Conservation (phyloP, 2,329 filamentous ascomycete genomes). For the Myriosclerotinia curreyana region DNA sequence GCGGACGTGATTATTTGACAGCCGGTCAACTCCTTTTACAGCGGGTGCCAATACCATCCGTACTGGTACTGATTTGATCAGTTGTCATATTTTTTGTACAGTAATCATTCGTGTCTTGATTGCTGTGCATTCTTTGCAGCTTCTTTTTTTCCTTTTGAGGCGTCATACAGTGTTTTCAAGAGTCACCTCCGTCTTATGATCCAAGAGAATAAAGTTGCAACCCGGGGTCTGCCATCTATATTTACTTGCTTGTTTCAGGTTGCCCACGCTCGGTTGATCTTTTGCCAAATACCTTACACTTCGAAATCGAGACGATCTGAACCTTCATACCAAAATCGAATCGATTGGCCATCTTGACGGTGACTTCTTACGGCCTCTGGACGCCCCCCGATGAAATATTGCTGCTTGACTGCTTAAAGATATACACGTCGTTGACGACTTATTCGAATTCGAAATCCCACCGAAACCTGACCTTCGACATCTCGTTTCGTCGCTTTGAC, state of each 20-base stretch:
- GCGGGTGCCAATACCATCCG: neutral
- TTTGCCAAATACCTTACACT: slow-evolving; percentile 16
- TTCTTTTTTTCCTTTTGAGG: slow-evolving; percentile 5
- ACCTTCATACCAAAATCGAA: neutral
- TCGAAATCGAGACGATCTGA: slow-evolving; percentile 16
- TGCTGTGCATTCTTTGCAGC: slow-evolving; percentile 14
- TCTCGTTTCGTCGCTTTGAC: slow-evolving; percentile 19
- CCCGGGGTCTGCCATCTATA: neutral
- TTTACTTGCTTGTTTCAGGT: slow-evolving; percentile 21
- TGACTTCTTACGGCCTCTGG: slow-evolving; percentile 11
- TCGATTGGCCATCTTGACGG: slow-evolving; percentile 22
- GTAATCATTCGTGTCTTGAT: slow-evolving; percentile 4
- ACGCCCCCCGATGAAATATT: neutral
- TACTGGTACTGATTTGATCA: neutral
- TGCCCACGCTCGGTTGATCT: slow-evolving; percentile 11
- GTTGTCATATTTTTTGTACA: slow-evolving; percentile 7
- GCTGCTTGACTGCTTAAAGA: slow-evolving; percentile 11
- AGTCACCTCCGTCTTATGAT: slow-evolving; percentile 10
- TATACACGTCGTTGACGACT: slow-evolving; percentile 20
- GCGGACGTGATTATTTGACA: slow-evolving; percentile 17
- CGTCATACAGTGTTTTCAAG: slow-evolving; percentile 10
- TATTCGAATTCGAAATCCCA: slow-evolving; percentile 1
- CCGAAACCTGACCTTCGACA: slow-evolving; percentile 5
- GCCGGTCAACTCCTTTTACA: slow-evolving; percentile 15
- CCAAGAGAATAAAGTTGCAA: slow-evolving; percentile 8